A percentile compares a stretch with the other conserved stretches of the same genome.
Evolutionary conservation across 139 green algal species (phyloP).

Genomic region (Chlamydomonas sp.): DNA sequence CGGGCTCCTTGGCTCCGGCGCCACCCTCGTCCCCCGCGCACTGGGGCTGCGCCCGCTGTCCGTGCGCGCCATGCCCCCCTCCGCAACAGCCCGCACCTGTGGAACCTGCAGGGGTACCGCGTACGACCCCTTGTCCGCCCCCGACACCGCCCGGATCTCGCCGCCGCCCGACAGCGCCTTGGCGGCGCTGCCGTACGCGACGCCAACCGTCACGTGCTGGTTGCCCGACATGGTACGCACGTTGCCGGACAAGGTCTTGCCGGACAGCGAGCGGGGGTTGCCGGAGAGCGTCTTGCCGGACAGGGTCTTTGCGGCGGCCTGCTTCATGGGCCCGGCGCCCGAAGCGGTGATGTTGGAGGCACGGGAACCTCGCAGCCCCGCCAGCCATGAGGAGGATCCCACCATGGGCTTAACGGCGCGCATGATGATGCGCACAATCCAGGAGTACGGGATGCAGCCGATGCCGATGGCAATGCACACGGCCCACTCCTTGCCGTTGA

Average conservation of each 20-base stretch:
- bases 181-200: no score
- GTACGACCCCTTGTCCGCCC: no score
- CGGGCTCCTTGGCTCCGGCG: no score
- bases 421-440: conserved; percentile 20
- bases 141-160: no score
- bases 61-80: no score
- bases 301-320: background rate
- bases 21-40: no score
- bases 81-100: no score
- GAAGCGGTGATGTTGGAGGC: conserved; percentile 24
- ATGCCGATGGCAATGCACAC: conserved; percentile 65
- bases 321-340: background rate
- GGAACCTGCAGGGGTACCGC: no score
- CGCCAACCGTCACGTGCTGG: background rate
- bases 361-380: conserved; percentile 16
- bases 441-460: conserved; percentile 47
- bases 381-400: conserved; percentile 17
- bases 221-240: background rate
- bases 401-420: background rate
- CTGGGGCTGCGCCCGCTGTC: no score
- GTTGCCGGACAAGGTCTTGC: conserved; percentile 13
- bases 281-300: conserved; percentile 4
- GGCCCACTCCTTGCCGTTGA: conserved; percentile 56
- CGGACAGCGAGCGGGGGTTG: background rate
- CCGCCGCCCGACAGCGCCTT: no score